phyloP scores from a whole-genome alignment of 257 asterid genomes.

The Solanum paucissectum region DNA sequence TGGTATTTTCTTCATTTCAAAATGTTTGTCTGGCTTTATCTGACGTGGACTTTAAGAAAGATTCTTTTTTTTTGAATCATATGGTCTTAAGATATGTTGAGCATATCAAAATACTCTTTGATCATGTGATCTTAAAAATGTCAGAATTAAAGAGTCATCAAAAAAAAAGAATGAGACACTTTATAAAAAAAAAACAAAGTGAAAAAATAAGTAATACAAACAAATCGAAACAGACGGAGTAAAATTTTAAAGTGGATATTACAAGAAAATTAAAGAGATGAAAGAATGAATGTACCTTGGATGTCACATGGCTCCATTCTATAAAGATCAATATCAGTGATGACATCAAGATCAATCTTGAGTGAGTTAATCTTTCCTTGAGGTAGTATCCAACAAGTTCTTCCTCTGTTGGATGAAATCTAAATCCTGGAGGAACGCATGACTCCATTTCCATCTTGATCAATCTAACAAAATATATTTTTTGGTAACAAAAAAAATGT shows the following conservation, averaged over 20 bases:
- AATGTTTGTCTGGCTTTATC: too few relatives aligned
- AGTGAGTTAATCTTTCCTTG: constrained; percentile 47
- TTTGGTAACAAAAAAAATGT: not conserved
- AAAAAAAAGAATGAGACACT: not conserved
- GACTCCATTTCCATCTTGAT: constrained; percentile 50
- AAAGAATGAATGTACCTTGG: constrained; percentile 35
- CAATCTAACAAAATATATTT: not conserved
- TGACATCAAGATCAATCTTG: constrained; percentile 67
- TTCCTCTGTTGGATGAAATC: constrained; percentile 91
- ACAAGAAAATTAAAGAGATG: not conserved
- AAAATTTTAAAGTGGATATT: not conserved
- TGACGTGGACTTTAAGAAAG: not conserved
- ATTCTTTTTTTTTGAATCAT: too few relatives aligned
- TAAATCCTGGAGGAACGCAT: constrained; percentile 82
- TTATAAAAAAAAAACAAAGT: too few relatives aligned
- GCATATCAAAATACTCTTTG: not conserved
- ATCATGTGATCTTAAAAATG: not conserved
- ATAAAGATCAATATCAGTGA: constrained; percentile 71
- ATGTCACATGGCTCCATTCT: constrained; percentile 93
- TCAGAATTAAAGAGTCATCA: not conserved
- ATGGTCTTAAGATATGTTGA: not conserved
- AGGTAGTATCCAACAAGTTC: constrained; percentile 88
- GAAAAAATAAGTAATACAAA: not conserved
- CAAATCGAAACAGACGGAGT: not conserved
- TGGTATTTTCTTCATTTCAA: too few relatives aligned